Evolutionary conservation across 352 stramenopile genomes (phyloP), one percentile per base, ranked within the genome.

Genomic region (Globisporangium okanoganense): DNA sequence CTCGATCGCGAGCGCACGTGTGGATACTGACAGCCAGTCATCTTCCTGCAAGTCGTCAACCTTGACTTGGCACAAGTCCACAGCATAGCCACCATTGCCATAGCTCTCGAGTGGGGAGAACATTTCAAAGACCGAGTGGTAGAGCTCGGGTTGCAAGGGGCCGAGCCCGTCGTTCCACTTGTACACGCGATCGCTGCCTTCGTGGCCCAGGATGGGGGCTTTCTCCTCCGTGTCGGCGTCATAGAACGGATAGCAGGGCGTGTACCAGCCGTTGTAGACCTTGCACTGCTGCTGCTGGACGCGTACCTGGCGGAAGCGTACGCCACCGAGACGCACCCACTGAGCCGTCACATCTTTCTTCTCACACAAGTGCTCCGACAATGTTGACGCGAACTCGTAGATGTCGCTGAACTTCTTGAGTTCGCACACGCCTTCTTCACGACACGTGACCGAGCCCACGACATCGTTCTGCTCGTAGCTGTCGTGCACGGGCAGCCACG

Each of bases 381-480:
- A 49, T 16, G 77, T 78, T 5, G 55, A 56, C 16, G 80, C 79
- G 66, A 94, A 94, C 1, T 79, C 79, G 72, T 95, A 94, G 20
- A 92, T 82, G 61, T 94, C 83, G 6, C 56, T 58, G 55, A 89
- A 79, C 10, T 85, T 88, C 53, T 90, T 87, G 40, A 95, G 73
- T 16, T 88, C 79, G 49, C 86, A 95, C 35, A 92, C 81, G 1
- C 85, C 86, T 24, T 93, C 69, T 69, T 93, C 85, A 25, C 76
- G 74, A 56, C 86, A 95, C 29, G 85, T 95, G 12, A 92, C 63
- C 14, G 70, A 71, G 5, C 81, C 85, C 14, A 93, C 83, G 3
- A 93, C 86, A 43, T 94, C 83, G 60, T 92, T 94, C 53, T 95
- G 87, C 49, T 94, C 71, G 63, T 86, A 95, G 62, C 79, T 92